Base-by-base conservation (phyloP, 306 rosid species). In the Trifolium fragiferum region DNA sequence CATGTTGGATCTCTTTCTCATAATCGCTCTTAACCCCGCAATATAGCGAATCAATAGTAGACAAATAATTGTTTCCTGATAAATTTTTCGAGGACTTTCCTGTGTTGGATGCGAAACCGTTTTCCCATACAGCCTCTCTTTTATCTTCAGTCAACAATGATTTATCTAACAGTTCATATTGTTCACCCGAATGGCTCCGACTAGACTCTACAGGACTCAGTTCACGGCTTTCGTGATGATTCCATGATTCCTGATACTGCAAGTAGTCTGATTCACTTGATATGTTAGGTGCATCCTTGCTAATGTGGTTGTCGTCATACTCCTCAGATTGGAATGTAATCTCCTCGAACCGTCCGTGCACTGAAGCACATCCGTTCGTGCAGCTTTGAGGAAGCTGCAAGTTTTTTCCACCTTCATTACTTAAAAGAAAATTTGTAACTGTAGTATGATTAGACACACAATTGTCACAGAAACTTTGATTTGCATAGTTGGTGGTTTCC, bases 261-360 rank as follows among this genome's bases (percentile, higher is more conserved):
- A 82, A 64, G 78, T 74, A 74, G 55, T 79, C 79, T 1, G 81
- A 51, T 70, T 77, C 85, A 67, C 63, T 83, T 14, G 79, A 81
- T 15, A 70, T 46, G 12, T 78, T 83, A 8, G 81, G 81, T 27
- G 76, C 79, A 66, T 70, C 82, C 41, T 79, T 81, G 41, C 49
- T 47, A 30, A 44, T 70, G 35, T 81, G 50, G 50, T 12, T 85
- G 73, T 87, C 82, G 81, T 79, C 84, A 19, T 85, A 79, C 15
- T 84, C 87, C 18, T 84, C 93, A 8, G 86, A 87, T 77, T 76
- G 87, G 43, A 86, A 89, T 3, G 87, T 88, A 18, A 93, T 66
- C 93, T 93, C 98, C 87, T 88, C 98, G 14, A 93, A 93, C 57
- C 98, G 89, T 11, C 98, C 97, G 2, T 85, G 97, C 88, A 82